Evolutionary conservation across 495 filamentous ascomycete species (phyloP).

Genomic region (Pyrenopolyporus hunteri): DNA sequence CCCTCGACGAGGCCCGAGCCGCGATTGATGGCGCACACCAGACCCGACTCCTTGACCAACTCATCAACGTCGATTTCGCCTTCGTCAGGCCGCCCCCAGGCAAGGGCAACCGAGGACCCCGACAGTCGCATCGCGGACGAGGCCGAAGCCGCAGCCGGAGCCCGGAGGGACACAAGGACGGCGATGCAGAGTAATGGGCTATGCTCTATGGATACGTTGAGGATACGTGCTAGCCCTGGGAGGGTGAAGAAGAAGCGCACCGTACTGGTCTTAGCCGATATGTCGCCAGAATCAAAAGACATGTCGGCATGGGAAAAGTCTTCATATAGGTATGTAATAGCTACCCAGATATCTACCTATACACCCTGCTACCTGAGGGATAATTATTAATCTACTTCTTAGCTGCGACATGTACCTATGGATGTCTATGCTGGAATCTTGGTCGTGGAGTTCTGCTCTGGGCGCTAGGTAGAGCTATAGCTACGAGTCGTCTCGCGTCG

Average conservation of each 20-base stretch:
- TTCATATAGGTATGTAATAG: constrained; percentile 37
- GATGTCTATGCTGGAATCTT: neutral
- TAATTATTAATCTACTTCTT: constrained; percentile 4
- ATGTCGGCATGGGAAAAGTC: constrained; percentile 42
- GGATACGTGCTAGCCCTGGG: neutral
- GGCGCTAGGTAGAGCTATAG: too few species aligned
- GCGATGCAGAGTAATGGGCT: constrained; percentile 34
- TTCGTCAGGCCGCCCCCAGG: constrained; percentile 92
- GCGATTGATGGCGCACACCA: constrained; percentile 85
- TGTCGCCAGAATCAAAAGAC: constrained; percentile 44
- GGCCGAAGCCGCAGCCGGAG: constrained; percentile 54
- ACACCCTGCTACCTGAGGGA: neutral
- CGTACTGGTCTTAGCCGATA: constrained; percentile 44
- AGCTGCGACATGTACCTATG: neutral
- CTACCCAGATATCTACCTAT: neutral
- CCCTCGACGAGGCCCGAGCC: constrained; percentile 80
- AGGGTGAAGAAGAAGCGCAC: neutral
- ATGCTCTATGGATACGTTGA: neutral
- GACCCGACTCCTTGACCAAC: constrained; percentile 89
- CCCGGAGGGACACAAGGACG: constrained; percentile 46
- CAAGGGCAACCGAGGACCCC: constrained; percentile 60
- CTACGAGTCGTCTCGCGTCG: too few species aligned
- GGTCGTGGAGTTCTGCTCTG: too few species aligned
- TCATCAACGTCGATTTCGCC: constrained; percentile 89
- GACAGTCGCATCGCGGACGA: constrained; percentile 53